A percentile compares a stretch with the other conserved stretches of the same genome.
phyloP scores from a whole-genome alignment of 257 asterid species.

The Penstemon davidsonii region DNA sequence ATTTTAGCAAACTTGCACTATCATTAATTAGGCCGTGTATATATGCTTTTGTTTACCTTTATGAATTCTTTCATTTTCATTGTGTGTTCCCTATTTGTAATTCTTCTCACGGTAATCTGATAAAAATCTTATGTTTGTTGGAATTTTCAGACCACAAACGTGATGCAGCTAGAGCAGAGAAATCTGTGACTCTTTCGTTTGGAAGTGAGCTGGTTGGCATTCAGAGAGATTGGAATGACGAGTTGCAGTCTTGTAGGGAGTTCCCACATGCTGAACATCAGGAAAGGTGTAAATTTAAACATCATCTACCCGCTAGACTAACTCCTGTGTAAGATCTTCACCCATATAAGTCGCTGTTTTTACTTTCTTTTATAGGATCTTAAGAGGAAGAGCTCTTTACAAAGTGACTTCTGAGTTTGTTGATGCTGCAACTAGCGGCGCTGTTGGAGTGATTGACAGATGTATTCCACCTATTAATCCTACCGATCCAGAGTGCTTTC shows the following conservation, averaged over 20 bases:
- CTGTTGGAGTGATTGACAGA: conserved; percentile 86
- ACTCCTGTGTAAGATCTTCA: conserved; percentile 7
- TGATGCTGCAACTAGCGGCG: conserved; percentile 91
- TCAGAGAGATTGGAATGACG: no score
- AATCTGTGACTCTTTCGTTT: conserved; percentile 75
- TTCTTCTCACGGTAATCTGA: no score
- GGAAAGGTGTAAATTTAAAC: conserved; percentile 69
- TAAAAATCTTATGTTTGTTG: conserved; percentile 28
- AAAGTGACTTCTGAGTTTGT: conserved; percentile 91
- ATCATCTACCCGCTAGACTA: conserved; percentile 18
- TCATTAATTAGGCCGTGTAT: neutral
- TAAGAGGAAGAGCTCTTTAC: conserved; percentile 91
- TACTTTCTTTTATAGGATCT: conserved; percentile 72
- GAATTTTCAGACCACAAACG: conserved; percentile 77
- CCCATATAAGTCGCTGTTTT: neutral
- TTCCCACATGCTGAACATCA: conserved; percentile 79
- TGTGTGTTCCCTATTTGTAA: no score
- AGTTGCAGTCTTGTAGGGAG: conserved; percentile 90
- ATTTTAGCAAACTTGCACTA: neutral
- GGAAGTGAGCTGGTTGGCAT: conserved; percentile 98
- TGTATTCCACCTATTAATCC: conserved; percentile 96
- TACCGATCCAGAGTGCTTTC: conserved; percentile 96
- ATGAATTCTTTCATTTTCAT: conserved; percentile 5
- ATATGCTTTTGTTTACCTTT: neutral
- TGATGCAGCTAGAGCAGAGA: conserved; percentile 97